Evolutionary conservation across 2,329 filamentous ascomycete genomes (phyloP).

Genomic region (Aureobasidium leucospermi): DNA sequence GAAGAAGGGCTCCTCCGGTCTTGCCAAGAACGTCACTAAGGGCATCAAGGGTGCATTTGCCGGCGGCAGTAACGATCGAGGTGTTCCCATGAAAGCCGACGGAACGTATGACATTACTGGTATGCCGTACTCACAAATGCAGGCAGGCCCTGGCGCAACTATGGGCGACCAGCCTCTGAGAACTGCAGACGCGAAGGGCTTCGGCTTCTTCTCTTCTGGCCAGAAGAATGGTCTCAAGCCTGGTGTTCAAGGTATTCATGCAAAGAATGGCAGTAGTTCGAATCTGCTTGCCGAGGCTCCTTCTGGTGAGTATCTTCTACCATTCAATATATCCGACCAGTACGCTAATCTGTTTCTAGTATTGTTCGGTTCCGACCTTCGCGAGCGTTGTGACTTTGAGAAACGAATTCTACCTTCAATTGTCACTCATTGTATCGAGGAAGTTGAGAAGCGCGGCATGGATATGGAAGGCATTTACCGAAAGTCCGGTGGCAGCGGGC

Average conservation of each 20-base stretch:
- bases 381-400: constrained; percentile 79
- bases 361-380: constrained; percentile 84
- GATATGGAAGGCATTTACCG: constrained; percentile 96
- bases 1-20: constrained; percentile 92
- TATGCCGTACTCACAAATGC: constrained; percentile 23
- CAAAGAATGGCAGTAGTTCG: constrained; percentile 38
- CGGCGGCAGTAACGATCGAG: constrained; percentile 28
- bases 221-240: constrained; percentile 29
- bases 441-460: constrained; percentile 94
- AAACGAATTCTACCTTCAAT: constrained; percentile 83
- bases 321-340: not conserved
- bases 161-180: constrained; percentile 13
- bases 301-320: constrained; percentile 22
- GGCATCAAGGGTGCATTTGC: constrained; percentile 88
- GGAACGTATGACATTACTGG: constrained; percentile 26
- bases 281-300: constrained; percentile 31
- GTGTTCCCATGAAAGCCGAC: constrained; percentile 17
- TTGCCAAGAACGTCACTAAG: constrained; percentile 90
- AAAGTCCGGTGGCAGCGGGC: constrained; percentile 88
- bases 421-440: constrained; percentile 88
- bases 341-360: constrained; percentile 27
- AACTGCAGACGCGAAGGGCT: constrained; percentile 18
- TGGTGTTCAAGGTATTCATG: constrained; percentile 27
- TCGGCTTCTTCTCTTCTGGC: constrained; percentile 27
- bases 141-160: constrained; percentile 22